phyloP scores from a whole-genome alignment of 1,284 basidiomycete species.

The Malassezia nana region DNA sequence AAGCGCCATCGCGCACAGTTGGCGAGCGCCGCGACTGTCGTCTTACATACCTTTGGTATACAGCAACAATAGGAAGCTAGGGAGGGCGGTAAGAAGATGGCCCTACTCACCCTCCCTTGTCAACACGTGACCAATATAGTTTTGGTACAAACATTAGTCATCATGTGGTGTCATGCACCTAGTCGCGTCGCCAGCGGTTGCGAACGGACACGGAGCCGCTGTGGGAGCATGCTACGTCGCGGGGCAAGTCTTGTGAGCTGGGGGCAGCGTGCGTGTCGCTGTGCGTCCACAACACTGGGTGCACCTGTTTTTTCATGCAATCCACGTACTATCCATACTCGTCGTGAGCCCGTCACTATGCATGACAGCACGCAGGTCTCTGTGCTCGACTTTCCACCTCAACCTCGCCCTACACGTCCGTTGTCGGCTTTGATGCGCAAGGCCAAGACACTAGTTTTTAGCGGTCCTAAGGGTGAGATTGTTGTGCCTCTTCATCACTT shows the following conservation, averaged over 20 bases:
- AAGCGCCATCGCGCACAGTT: neutral
- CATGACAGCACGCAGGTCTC: conserved; percentile 24
- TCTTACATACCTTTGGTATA: conserved; percentile 18
- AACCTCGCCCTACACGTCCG: conserved; percentile 34
- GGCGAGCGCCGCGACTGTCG: neutral
- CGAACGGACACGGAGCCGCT: neutral
- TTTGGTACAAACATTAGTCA: neutral
- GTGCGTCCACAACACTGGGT: neutral
- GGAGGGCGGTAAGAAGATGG: neutral
- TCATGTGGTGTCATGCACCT: neutral
- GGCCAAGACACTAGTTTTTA: conserved; percentile 32
- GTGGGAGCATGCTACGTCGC: neutral
- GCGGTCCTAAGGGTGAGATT: conserved; percentile 34
- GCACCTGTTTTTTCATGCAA: neutral
- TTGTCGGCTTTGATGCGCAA: conserved; percentile 27
- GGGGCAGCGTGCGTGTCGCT: neutral
- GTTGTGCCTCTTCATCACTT: conserved; percentile 36
- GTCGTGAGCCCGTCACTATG: conserved; percentile 31
- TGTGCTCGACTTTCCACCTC: conserved; percentile 36
- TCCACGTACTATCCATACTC: conserved; percentile 26
- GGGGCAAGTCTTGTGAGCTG: neutral
- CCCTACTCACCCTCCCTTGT: neutral
- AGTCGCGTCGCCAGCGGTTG: neutral
- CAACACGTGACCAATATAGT: conserved; percentile 8
- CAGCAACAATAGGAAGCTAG: conserved; percentile 12